phyloP scores from a whole-genome alignment of 108 stramenopile species.

The Phaeodactylum tricornutum region DNA sequence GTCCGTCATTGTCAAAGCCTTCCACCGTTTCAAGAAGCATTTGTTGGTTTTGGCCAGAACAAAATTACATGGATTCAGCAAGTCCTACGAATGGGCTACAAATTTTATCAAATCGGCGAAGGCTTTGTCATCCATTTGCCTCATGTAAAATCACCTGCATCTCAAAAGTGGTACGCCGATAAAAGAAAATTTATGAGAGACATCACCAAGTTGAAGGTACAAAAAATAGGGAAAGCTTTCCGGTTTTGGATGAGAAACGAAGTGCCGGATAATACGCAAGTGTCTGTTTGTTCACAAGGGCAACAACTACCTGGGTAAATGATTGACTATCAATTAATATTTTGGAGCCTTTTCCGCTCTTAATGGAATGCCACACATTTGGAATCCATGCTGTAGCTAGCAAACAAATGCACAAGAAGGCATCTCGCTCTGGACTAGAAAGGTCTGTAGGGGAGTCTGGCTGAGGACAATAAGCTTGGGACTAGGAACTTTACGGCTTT shows the following conservation, averaged over 20 bases:
- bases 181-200: too few species aligned
- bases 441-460: too few species aligned
- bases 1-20: conserved; percentile 55
- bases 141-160: conserved; percentile 51
- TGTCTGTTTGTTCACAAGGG: conserved; percentile 49
- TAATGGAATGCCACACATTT: too few species aligned
- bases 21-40: conserved; percentile 68
- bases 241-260: conserved; percentile 44
- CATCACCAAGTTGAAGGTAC: too few species aligned
- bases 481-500: too few species aligned
- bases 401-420: too few species aligned
- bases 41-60: conserved; percentile 80
- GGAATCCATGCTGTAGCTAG: too few species aligned
- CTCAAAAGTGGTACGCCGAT: conserved; percentile 51
- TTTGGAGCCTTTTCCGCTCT: too few species aligned
- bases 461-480: too few species aligned
- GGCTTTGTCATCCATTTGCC: conserved; percentile 77
- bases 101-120: conserved; percentile 46
- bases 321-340: too few species aligned
- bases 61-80: conserved; percentile 82
- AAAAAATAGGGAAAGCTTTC: conserved; percentile 57
- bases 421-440: too few species aligned
- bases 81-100: conserved; percentile 45
- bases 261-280: conserved; percentile 31
- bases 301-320: too few species aligned